A percentile compares a stretch with the other conserved stretches of the same genome.
Evolutionary conservation across 768 basidiomycete genomes (phyloP).

Genomic region (Clitopilus hobsonii): DNA sequence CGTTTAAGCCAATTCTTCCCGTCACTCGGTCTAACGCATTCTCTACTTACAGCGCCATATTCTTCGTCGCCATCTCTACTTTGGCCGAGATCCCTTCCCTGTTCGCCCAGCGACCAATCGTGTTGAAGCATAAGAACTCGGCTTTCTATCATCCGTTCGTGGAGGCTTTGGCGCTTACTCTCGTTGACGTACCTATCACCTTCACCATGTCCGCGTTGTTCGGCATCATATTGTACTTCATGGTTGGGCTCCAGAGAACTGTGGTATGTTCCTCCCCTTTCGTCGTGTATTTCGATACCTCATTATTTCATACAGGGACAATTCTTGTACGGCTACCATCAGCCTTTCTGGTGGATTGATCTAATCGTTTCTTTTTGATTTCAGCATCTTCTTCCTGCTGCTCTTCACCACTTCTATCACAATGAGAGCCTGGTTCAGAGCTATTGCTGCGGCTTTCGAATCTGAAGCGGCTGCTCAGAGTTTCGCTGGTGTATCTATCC

Average conservation of each 20-base stretch:
- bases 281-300: background rate
- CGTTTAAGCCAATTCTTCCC: conserved; percentile 22
- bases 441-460: conserved; percentile 54
- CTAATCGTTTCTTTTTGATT: conserved; percentile 3
- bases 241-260: conserved; percentile 52
- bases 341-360: background rate
- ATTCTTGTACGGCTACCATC: conserved; percentile 54
- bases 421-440: conserved; percentile 77
- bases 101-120: conserved; percentile 56
- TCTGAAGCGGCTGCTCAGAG: conserved; percentile 58
- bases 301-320: conserved; percentile 24
- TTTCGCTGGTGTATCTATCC: conserved; percentile 33
- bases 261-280: conserved; percentile 19
- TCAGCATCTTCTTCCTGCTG: conserved; percentile 56
- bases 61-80: conserved; percentile 6
- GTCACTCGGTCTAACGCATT: conserved; percentile 24
- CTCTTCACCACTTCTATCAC: conserved; percentile 51
- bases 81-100: conserved; percentile 31
- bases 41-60: conserved; percentile 16
- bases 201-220: conserved; percentile 42
- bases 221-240: conserved; percentile 52
- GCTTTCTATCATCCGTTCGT: conserved; percentile 44
- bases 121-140: conserved; percentile 49
- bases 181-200: conserved; percentile 61
- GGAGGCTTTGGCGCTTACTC: conserved; percentile 42